Conservation (phyloP, 306 rosid species). For the Lotus japonicus region DNA sequence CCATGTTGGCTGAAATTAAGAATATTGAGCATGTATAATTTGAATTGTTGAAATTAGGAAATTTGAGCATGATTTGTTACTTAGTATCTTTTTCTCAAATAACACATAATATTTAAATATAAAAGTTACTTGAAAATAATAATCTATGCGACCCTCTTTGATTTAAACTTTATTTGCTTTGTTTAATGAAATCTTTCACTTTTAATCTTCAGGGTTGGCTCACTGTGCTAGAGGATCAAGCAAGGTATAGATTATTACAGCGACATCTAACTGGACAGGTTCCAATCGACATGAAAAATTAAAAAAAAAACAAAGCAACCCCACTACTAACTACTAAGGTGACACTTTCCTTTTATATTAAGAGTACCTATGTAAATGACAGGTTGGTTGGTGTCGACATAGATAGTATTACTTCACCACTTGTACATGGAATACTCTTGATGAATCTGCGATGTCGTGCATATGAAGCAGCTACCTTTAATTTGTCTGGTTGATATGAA, state of each 20-base stretch:
- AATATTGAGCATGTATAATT: too few relatives aligned
- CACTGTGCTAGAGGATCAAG: not conserved
- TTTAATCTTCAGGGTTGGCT: not conserved
- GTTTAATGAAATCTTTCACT: not conserved
- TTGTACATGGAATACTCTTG: not conserved
- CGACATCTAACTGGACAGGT: not conserved
- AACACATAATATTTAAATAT: too few relatives aligned
- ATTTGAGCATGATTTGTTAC: too few relatives aligned
- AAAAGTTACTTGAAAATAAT: too few relatives aligned
- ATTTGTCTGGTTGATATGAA: not conserved
- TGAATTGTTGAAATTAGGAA: too few relatives aligned
- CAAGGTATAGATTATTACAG: constrained; percentile 9
- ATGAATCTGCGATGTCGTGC: not conserved
- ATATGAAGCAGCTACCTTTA: not conserved
- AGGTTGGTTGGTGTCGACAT: not conserved
- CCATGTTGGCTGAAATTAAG: too few relatives aligned
- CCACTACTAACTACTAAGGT: not conserved
- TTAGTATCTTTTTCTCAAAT: too few relatives aligned
- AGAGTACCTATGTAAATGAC: not conserved
- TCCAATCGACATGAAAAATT: not conserved
- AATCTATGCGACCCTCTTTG: too few relatives aligned
- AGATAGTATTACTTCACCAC: not conserved
- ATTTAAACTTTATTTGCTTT: not conserved
- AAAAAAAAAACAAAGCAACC: not conserved
- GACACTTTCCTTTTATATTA: not conserved